These are phyloP conservation scores for Malassezia psittaci DNA, from an alignment of 1,284 basidiomycete species.

Conservation along the genomic window DNA sequence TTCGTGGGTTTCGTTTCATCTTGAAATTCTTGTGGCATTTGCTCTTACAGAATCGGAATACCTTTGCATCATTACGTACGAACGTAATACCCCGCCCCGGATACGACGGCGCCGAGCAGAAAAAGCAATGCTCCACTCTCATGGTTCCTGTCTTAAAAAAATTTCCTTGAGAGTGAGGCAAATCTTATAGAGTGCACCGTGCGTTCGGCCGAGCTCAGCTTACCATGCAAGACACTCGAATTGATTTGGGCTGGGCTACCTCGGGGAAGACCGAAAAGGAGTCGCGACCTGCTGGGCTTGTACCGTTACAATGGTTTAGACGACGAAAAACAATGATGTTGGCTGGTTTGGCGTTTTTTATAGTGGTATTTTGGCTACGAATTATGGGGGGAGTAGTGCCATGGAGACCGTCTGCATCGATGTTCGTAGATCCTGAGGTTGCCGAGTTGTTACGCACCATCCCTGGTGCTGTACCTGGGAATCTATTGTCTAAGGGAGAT, in stretches of 20 bases:
- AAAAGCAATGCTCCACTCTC: constrained; percentile 51
- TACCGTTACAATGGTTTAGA: constrained; percentile 6
- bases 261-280: background rate
- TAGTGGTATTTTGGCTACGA: background rate
- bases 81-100: constrained; percentile 62
- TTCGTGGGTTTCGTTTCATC: constrained; percentile 99
- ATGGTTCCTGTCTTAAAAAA: constrained; percentile 16
- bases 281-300: background rate
- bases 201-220: constrained; percentile 14
- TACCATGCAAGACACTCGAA: background rate
- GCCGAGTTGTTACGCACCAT: constrained; percentile 1
- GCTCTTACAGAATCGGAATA: constrained; percentile 43
- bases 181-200: background rate
- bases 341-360: too few relatives aligned
- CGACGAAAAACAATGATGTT: background rate
- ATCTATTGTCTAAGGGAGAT: background rate
- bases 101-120: constrained; percentile 83
- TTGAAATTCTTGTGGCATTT: constrained; percentile 54
- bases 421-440: background rate
- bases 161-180: too few relatives aligned
- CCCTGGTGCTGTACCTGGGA: constrained; percentile 12
- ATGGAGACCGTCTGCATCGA: too few relatives aligned
- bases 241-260: background rate
- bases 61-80: constrained; percentile 47
- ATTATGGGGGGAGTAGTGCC: too few relatives aligned